Base-by-base conservation (phyloP, 164 flowering plant genomes). In the Malania oleifera region DNA sequence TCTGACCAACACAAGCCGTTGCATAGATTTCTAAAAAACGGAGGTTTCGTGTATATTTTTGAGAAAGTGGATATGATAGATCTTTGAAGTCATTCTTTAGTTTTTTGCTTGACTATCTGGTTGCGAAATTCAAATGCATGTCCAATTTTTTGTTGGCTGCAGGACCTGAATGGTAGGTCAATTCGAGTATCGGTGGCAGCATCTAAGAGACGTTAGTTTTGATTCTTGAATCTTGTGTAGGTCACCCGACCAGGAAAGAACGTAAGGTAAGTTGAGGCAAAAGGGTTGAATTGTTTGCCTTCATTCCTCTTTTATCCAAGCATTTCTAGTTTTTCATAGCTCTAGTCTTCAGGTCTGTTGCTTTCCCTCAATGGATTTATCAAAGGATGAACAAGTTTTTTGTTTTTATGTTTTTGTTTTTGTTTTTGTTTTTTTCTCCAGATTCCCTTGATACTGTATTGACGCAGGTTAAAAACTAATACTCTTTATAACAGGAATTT, bases 141-240 rank as follows among this genome's bases (percentile, higher is more conserved):
- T 24, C 11, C 39, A 17, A 43, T n/a, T 13, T n/a, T 40, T 25
- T 64, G 10, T 43, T 46, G 67, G 48, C 23, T 68, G 70, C 74
- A 89, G 98, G 96, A 89, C 53, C 70, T 92, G 65, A 61, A 77
- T 70, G 98, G 98, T 10, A 79, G 98, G 67, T 0, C 79, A 41
- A 85, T 92, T 39, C 80, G 93, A 58, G 98, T 92, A 17, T 70
- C 83, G n/a, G 61, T 69, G 35, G 96, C 98, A 5, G 98, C 86
- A 73, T 48, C 88, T 25, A 82, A 62, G 70, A 77, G 81, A 70
- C 87, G 95, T 26, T 75, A 76, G 39, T 85, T 80, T 80, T 90
- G 79, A 85, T 58, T 48, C 12, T n/a, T 27, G 6, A 38, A 49
- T 35, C 25, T 37, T 47, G 18, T 34, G 5, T 4, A 7, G 54